A percentile compares a stretch with the other conserved stretches of the same genome.
Evolutionary conservation across 345 rosid species (phyloP).

Genomic region (Citropsis articulata): DNA sequence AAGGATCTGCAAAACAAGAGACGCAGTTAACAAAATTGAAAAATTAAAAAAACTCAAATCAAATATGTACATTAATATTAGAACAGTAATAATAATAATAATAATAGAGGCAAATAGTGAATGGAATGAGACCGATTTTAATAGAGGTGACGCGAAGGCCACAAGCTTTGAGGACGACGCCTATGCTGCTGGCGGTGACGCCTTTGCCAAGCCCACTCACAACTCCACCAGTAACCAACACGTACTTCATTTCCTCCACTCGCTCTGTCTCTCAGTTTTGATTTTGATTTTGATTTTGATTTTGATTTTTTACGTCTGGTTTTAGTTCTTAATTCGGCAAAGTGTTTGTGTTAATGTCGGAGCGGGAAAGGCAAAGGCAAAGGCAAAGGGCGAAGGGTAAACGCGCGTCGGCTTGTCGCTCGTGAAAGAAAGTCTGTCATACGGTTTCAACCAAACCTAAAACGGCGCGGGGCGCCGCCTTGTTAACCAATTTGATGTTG

Average conservation of each 20-base stretch:
- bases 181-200: conserved; percentile 94
- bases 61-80: not conserved
- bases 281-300: no score
- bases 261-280: not conserved
- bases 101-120: not conserved
- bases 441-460: not conserved
- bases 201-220: conserved; percentile 99
- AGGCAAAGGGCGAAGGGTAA: not conserved
- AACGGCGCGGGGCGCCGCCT: not conserved
- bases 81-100: not conserved
- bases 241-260: conserved; percentile 68
- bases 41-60: not conserved
- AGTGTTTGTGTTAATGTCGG: conserved; percentile 43
- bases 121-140: conserved; percentile 59
- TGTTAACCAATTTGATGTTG: not conserved
- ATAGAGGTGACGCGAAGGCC: conserved; percentile 97
- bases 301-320: not conserved
- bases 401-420: not conserved
- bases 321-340: conserved; percentile 7
- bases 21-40: not conserved
- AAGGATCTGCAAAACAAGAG: conserved; percentile 68
- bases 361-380: conserved; percentile 20
- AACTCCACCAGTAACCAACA: conserved; percentile 91
- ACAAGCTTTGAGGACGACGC: conserved; percentile 93
- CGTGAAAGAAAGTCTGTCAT: not conserved